These are phyloP conservation scores for Vitis labrusca DNA, from an alignment of 164 flowering plant genomes.

Conservation along the genomic window DNA sequence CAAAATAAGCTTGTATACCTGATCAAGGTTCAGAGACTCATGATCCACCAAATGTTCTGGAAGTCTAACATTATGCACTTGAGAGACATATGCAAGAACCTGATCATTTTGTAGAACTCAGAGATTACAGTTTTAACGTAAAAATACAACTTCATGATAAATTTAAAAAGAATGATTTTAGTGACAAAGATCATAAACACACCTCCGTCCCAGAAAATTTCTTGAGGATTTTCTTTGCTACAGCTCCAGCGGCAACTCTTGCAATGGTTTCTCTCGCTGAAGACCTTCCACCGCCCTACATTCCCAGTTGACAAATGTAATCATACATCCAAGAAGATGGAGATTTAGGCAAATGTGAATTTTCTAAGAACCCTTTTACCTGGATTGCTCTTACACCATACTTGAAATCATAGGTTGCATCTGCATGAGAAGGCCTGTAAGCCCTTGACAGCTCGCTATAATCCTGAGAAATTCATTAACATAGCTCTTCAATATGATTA, in stretches of 20 bases:
- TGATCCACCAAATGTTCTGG: slow-evolving; percentile 74
- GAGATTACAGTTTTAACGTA: slow-evolving; percentile 11
- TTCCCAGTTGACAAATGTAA: slow-evolving; percentile 1
- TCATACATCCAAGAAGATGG: no score
- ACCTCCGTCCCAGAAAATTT: slow-evolving; percentile 85
- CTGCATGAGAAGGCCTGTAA: slow-evolving; percentile 84
- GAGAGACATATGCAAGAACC: slow-evolving; percentile 95
- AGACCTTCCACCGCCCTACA: slow-evolving; percentile 99
- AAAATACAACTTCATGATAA: neutral
- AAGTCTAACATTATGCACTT: slow-evolving; percentile 87
- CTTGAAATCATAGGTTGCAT: slow-evolving; percentile 78
- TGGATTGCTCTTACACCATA: slow-evolving; percentile 76
- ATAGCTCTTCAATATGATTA: neutral
- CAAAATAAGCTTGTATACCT: slow-evolving; percentile 42
- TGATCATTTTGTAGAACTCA: slow-evolving; percentile 20
- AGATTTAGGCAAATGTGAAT: no score
- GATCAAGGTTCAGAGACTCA: slow-evolving; percentile 66
- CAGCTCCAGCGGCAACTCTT: slow-evolving; percentile 95
- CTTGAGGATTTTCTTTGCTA: slow-evolving; percentile 88
- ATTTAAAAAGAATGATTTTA: slow-evolving; percentile 8
- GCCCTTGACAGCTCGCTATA: slow-evolving; percentile 68
- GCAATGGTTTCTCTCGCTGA: slow-evolving; percentile 99
- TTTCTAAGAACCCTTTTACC: slow-evolving; percentile 26
- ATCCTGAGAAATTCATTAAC: slow-evolving; percentile 43
- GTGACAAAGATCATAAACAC: no score